Evolutionary conservation across 345 rosid species (phyloP).

Genomic region (Salix dunnii): DNA sequence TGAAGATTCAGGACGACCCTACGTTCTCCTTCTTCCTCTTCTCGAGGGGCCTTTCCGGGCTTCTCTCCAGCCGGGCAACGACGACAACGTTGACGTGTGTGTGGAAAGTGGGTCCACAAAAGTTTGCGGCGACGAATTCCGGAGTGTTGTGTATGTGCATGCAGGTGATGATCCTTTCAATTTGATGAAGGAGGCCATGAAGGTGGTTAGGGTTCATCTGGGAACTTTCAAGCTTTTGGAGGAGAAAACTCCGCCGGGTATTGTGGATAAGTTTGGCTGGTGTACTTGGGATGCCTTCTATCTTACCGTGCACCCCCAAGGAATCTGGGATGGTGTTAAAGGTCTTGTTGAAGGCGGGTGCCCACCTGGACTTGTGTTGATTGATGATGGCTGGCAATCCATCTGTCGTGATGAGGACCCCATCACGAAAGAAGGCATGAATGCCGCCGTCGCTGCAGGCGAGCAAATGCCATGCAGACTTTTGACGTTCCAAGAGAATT

Average conservation of each 20-base stretch:
- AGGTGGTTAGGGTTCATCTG: slow-evolving; percentile 52
- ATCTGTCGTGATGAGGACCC: slow-evolving; percentile 74
- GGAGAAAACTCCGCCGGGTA: slow-evolving; percentile 77
- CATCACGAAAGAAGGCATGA: slow-evolving; percentile 70
- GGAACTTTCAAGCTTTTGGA: slow-evolving; percentile 71
- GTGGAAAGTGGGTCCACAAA: slow-evolving; percentile 80
- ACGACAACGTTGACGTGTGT: slow-evolving; percentile 65
- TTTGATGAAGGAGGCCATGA: slow-evolving; percentile 71
- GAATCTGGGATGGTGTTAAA: slow-evolving; percentile 69
- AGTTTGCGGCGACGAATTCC: slow-evolving; percentile 49
- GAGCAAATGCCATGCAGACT: slow-evolving; percentile 98
- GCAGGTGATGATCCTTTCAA: slow-evolving; percentile 64
- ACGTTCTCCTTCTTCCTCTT: slow-evolving; percentile 68
- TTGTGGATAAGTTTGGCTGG: slow-evolving; percentile 97
- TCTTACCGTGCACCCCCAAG: slow-evolving; percentile 77
- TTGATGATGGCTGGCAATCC: slow-evolving; percentile 98
- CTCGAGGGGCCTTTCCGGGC: slow-evolving; percentile 75
- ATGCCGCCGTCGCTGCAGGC: slow-evolving; percentile 55
- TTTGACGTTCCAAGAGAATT: slow-evolving; percentile 71
- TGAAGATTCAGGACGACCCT: slow-evolving; percentile 52
- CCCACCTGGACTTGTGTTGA: slow-evolving; percentile 89
- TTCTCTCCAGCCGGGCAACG: slow-evolving; percentile 58
- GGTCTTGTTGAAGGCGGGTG: slow-evolving; percentile 80
- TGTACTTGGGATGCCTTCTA: slow-evolving; percentile 99
- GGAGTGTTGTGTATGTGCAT: slow-evolving; percentile 51